Conservation (phyloP, 1,139 yeast species). For the Debaryomycetaceae sp. region DNA sequence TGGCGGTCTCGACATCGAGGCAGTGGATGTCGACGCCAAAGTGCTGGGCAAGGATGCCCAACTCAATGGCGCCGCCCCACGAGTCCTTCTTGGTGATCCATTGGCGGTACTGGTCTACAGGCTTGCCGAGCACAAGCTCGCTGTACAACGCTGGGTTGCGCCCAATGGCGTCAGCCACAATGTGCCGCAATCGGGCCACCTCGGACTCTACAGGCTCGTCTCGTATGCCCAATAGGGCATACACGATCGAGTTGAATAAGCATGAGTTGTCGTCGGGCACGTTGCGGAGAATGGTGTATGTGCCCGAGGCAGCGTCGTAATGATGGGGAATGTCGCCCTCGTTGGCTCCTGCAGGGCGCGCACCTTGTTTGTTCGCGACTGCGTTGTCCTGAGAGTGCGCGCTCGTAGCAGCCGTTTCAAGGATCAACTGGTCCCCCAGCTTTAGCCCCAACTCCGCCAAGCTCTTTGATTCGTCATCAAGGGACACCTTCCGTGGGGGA, state of each 20-base stretch:
- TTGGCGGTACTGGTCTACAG: constrained; percentile 44
- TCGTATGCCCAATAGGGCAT: constrained; percentile 38
- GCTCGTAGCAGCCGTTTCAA: constrained; percentile 19
- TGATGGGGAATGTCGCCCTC: constrained; percentile 25
- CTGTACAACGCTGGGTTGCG: constrained; percentile 43
- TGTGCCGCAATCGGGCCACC: constrained; percentile 30
- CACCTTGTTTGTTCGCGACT: constrained; percentile 6
- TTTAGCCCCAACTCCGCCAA: constrained; percentile 41
- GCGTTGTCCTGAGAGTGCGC: not conserved
- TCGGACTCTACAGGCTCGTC: constrained; percentile 9
- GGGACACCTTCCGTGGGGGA: constrained; percentile 50
- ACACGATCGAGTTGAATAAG: constrained; percentile 64
- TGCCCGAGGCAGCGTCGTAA: constrained; percentile 16
- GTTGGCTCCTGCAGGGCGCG: no score
- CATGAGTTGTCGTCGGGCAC: constrained; percentile 82
- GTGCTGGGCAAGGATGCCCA: constrained; percentile 57
- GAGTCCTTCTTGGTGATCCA: constrained; percentile 63
- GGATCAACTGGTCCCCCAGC: constrained; percentile 55
- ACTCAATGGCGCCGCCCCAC: constrained; percentile 89
- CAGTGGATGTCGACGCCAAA: constrained; percentile 55
- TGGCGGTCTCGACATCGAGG: constrained; percentile 63
- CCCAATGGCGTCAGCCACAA: constrained; percentile 43
- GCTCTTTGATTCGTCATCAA: constrained; percentile 15
- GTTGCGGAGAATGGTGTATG: constrained; percentile 46
- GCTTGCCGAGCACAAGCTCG: constrained; percentile 57